These are phyloP conservation scores for Cytidiella melzeri DNA, from an alignment of 768 basidiomycete genomes.

Conservation along the genomic window DNA sequence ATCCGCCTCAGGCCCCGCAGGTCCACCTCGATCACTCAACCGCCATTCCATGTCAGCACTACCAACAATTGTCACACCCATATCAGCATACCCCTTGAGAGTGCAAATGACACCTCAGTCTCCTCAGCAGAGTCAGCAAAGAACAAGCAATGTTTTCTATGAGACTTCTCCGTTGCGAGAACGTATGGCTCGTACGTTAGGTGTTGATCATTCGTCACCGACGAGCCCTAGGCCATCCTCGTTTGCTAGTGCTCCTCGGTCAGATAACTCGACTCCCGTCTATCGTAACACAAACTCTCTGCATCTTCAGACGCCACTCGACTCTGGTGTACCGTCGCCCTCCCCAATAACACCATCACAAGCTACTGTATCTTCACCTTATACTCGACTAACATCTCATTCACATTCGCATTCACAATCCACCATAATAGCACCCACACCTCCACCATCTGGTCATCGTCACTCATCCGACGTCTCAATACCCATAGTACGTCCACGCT, in stretches of 20 bases:
- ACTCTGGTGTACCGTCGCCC: slow-evolving; percentile 1
- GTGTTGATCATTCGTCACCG: background rate
- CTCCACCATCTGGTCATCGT: slow-evolving; percentile 24
- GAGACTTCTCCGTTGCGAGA: slow-evolving; percentile 21
- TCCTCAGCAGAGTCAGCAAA: slow-evolving; percentile 3
- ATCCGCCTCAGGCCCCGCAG: slow-evolving; percentile 28
- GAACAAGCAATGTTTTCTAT: slow-evolving; percentile 19
- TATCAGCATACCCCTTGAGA: slow-evolving; percentile 12
- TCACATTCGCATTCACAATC: slow-evolving; percentile 44
- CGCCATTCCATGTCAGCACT: slow-evolving; percentile 9
- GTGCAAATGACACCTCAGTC: background rate
- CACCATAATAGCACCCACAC: slow-evolving; percentile 41
- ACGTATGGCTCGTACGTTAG: slow-evolving; percentile 7
- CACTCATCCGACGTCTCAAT: slow-evolving; percentile 18
- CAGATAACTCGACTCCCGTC: too few species aligned
- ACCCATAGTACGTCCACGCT: slow-evolving; percentile 14
- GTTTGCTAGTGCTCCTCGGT: too few species aligned
- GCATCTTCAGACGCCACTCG: background rate
- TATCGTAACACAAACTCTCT: background rate
- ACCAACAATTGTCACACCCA: slow-evolving; percentile 12
- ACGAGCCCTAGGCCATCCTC: background rate
- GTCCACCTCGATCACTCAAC: slow-evolving; percentile 14
- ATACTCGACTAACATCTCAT: slow-evolving; percentile 30
- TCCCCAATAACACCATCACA: slow-evolving; percentile 10
- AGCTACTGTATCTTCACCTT: slow-evolving; percentile 18